A percentile compares a stretch with the other conserved stretches of the same genome.
These are phyloP conservation scores for Fusarium papillatum DNA, from an alignment of 2,329 filamentous ascomycete genomes.

Conservation along the genomic window DNA sequence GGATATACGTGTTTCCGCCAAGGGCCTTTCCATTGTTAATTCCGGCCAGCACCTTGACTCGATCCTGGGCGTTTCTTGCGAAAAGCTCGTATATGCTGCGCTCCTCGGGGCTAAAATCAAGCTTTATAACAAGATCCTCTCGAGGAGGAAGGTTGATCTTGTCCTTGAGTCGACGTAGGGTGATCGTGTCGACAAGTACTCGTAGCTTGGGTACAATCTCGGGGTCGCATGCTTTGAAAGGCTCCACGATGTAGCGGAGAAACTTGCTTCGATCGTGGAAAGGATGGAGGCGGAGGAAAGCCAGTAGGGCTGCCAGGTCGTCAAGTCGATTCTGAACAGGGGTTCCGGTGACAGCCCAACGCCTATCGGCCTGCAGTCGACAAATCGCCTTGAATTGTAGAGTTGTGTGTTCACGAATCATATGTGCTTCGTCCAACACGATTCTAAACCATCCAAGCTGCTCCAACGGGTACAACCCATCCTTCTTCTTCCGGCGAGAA, in stretches of 20 bases:
- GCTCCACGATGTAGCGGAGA: constrained; percentile 82
- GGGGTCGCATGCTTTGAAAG: constrained; percentile 89
- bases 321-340: constrained; percentile 95
- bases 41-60: constrained; percentile 81
- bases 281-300: constrained; percentile 86
- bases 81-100: constrained; percentile 87
- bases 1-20: constrained; percentile 90
- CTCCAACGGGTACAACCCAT: constrained; percentile 74
- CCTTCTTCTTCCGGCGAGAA: constrained; percentile 71
- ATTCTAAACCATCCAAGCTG: constrained; percentile 94
- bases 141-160: constrained; percentile 86
- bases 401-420: constrained; percentile 88
- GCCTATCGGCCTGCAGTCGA: constrained; percentile 81
- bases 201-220: constrained; percentile 88
- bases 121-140: constrained; percentile 77
- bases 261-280: constrained; percentile 87
- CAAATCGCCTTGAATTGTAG: constrained; percentile 89
- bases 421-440: constrained; percentile 94
- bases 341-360: constrained; percentile 98
- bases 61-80: constrained; percentile 82
- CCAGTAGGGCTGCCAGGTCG: constrained; percentile 88
- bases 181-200: constrained; percentile 94
- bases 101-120: constrained; percentile 85
- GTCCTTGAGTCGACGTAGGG: constrained; percentile 91
- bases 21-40: constrained; percentile 72